Conservation (phyloP, 2,329 filamentous ascomycete species). For the Cordyceps fumosorosea region DNA sequence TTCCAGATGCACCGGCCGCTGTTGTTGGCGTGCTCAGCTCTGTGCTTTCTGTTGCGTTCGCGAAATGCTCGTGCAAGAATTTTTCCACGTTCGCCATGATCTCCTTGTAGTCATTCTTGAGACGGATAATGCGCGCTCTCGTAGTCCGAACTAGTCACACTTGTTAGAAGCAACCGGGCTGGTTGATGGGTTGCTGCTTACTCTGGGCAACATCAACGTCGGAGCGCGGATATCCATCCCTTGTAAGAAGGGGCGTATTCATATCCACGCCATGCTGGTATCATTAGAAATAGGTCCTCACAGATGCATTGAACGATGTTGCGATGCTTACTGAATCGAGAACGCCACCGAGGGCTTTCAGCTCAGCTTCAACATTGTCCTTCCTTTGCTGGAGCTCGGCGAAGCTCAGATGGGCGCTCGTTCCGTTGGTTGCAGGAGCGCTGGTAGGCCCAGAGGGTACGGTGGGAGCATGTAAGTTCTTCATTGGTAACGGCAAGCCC, state of each 20-base stretch:
- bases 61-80: slow-evolving; percentile 84
- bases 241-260: slow-evolving; percentile 79
- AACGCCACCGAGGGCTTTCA: slow-evolving; percentile 76
- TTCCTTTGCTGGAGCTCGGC: slow-evolving; percentile 78
- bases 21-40: slow-evolving; percentile 22
- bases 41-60: slow-evolving; percentile 53
- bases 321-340: slow-evolving; percentile 68
- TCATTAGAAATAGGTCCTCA: slow-evolving; percentile 18
- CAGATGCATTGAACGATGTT: background rate
- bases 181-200: slow-evolving; percentile 35
- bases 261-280: slow-evolving; percentile 83
- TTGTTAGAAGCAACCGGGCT: slow-evolving; percentile 15
- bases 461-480: slow-evolving; percentile 52
- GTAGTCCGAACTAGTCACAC: slow-evolving; percentile 72
- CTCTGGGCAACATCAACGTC: slow-evolving; percentile 95
- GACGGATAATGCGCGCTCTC: slow-evolving; percentile 76
- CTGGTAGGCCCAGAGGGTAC: slow-evolving; percentile 69
- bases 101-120: slow-evolving; percentile 90
- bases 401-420: slow-evolving; percentile 60
- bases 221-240: slow-evolving; percentile 84
- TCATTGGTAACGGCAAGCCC: slow-evolving; percentile 32
- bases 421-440: slow-evolving; percentile 52
- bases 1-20: slow-evolving; percentile 18
- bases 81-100: slow-evolving; percentile 80
- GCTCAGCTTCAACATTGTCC: slow-evolving; percentile 75